Conservation (phyloP, 2,329 filamentous ascomycete genomes). For the Trichoderma harzianum region DNA sequence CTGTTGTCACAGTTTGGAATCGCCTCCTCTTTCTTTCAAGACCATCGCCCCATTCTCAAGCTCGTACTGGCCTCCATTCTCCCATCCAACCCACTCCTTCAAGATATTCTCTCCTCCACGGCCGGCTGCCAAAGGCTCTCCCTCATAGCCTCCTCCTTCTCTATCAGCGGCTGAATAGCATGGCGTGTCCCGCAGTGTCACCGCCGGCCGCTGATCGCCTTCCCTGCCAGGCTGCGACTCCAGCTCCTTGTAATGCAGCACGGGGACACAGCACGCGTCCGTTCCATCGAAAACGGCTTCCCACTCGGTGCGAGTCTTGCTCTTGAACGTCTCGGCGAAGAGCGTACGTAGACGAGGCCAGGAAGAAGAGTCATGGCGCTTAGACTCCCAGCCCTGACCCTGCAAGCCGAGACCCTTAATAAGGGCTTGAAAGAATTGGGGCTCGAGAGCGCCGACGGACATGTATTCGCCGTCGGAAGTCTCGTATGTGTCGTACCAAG, state of each 20-base stretch:
- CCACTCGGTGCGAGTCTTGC: slow-evolving; percentile 74
- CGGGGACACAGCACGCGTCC: slow-evolving; percentile 89
- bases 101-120: slow-evolving; percentile 69
- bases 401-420: slow-evolving; percentile 63
- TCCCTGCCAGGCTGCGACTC: slow-evolving; percentile 48
- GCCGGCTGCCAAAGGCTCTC: slow-evolving; percentile 59
- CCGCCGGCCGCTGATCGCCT: slow-evolving; percentile 67
- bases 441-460: slow-evolving; percentile 87
- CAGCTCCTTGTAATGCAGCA: slow-evolving; percentile 72
- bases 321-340: slow-evolving; percentile 63
- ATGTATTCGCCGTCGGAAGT: slow-evolving; percentile 76
- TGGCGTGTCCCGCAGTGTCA: slow-evolving; percentile 68
- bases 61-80: slow-evolving; percentile 66
- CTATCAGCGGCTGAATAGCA: slow-evolving; percentile 31
- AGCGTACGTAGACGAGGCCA: slow-evolving; percentile 66
- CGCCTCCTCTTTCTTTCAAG: slow-evolving; percentile 29
- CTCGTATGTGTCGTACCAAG: slow-evolving; percentile 87
- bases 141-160: slow-evolving; percentile 60
- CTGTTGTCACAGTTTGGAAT: background rate
- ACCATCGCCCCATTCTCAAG: slow-evolving; percentile 61
- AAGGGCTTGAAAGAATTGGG: slow-evolving; percentile 73
- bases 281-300: slow-evolving; percentile 82
- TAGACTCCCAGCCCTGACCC: slow-evolving; percentile 46
- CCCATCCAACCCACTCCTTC: slow-evolving; percentile 74
- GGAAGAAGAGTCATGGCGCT: slow-evolving; percentile 55